phyloP scores from a whole-genome alignment of 176 grass and related monocot species.

The Coix lacrymajobi region DNA sequence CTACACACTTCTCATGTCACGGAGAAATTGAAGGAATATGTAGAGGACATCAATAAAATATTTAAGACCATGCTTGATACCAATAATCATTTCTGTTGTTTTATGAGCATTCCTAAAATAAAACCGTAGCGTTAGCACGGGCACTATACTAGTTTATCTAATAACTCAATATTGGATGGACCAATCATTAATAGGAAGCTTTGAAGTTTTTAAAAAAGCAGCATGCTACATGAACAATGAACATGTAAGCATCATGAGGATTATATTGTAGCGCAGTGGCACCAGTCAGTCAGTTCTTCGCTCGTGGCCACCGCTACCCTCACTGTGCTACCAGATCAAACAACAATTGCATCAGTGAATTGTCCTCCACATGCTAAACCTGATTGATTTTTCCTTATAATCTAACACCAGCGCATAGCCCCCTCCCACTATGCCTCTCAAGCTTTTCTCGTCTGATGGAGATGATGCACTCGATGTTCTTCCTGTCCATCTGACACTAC shows the following conservation, averaged over 20 bases:
- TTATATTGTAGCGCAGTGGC: background rate
- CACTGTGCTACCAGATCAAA: background rate
- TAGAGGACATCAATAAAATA: too few relatives aligned
- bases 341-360: background rate
- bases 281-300: background rate
- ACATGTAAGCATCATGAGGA: background rate
- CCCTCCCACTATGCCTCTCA: background rate
- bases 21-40: too few relatives aligned
- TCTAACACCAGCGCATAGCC: background rate
- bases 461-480: background rate
- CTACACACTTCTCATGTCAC: too few relatives aligned
- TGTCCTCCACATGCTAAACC: background rate
- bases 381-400: background rate
- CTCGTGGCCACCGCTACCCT: background rate
- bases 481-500: background rate
- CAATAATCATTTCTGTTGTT: too few relatives aligned
- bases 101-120: too few relatives aligned
- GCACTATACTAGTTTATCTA: too few relatives aligned
- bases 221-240: constrained; percentile 42
- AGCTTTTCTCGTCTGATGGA: background rate
- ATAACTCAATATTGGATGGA: too few relatives aligned
- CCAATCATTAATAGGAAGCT: too few relatives aligned
- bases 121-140: too few relatives aligned
- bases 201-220: too few relatives aligned
- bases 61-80: too few relatives aligned